Percentiles rank a stretch among this genome's conserved stretches.
Evolutionary conservation across 2,329 filamentous ascomycete genomes (phyloP).

Genomic region (Pseudocercospora cruenta): DNA sequence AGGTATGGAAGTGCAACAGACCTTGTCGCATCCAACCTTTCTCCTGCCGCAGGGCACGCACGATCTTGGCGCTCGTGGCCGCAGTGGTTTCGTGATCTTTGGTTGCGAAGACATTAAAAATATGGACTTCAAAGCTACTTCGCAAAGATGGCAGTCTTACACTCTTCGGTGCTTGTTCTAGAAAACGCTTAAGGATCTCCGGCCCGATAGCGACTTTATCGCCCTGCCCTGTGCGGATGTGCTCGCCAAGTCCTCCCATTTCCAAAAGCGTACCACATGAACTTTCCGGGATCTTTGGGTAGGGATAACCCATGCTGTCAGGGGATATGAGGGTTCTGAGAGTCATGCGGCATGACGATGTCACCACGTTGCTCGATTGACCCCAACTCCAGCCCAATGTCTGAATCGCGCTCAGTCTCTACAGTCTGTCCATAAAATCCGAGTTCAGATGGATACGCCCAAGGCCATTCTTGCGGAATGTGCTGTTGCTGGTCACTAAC

Average conservation of each 20-base stretch:
- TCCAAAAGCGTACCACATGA: conserved; percentile 12
- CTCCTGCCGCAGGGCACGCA: conserved; percentile 25
- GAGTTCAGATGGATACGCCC: conserved; percentile 1
- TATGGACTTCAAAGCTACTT: not conserved
- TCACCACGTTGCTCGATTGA: conserved; percentile 22
- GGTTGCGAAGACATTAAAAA: conserved; percentile 20
- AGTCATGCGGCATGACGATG: conserved; percentile 21
- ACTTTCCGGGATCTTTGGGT: conserved; percentile 19
- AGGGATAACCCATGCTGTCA: conserved; percentile 19
- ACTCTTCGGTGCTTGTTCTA: conserved; percentile 18
- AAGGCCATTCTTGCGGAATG: conserved; percentile 9
- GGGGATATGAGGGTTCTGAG: conserved; percentile 7
- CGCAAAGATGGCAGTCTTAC: conserved; percentile 9
- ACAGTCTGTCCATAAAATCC: conserved; percentile 7
- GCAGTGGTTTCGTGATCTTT: conserved; percentile 22
- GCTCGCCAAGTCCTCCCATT: conserved; percentile 3
- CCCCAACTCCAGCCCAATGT: conserved; percentile 15
- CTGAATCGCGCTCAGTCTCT: conserved; percentile 14
- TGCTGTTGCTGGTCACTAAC: not conserved
- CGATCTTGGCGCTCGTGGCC: conserved; percentile 27
- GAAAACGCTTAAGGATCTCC: conserved; percentile 19
- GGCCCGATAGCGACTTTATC: conserved; percentile 22
- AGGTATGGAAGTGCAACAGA: not conserved
- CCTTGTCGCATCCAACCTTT: conserved; percentile 30
- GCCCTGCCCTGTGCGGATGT: not conserved